Base-by-base conservation (phyloP, 306 rosid genomes). In the Trifolium fragiferum region DNA sequence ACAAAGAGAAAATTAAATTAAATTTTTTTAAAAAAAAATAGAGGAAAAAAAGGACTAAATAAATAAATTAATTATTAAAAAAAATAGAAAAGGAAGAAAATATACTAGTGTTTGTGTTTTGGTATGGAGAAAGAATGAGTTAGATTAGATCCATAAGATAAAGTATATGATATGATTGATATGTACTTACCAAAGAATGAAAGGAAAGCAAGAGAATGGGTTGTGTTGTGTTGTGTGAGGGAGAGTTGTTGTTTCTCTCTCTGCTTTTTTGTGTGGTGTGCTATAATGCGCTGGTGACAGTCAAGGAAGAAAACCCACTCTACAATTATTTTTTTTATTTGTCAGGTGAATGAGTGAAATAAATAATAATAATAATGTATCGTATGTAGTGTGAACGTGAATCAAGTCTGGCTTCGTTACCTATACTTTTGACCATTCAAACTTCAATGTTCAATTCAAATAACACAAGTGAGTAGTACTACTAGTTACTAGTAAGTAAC, bases 241-340 rank as follows among this genome's bases (percentile, higher is more conserved):
- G 84, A 83, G 60, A 80, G 80, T 66, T 75, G 70, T 82, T 81
- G 5, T 30, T 30, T 30, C 6, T 30, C 4, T 30, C 33, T 30
- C 78, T 82, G 82, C 84, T 75, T 73, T 82, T 82, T 82, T 78
- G 84, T 86, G 86, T 77, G 86, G 85, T 82, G 79, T 84, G 87
- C 85, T 84, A 78, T 74, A 84, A 87, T 90, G 94, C 87, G 90
- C 94, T 86, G 92, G 90, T 82, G 82, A 87, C 92, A 80, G 92
- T 92, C 94, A 87, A 87, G 83, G 87, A 82, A 74, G 84, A 85
- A 82, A 74, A 66, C 54, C 80, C 80, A 75, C 71, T 64, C 50
- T n/a, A n/a, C 69, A 53, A 54, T 55, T 68, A 19, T 62, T 59
- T 49, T 7, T 20, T 21, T 10, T 21, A 4, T 8, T 21, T 57